Evolutionary conservation across 441 rosid species (phyloP), one percentile per base, ranked within the genome.

Genomic region (Capsella rubella): DNA sequence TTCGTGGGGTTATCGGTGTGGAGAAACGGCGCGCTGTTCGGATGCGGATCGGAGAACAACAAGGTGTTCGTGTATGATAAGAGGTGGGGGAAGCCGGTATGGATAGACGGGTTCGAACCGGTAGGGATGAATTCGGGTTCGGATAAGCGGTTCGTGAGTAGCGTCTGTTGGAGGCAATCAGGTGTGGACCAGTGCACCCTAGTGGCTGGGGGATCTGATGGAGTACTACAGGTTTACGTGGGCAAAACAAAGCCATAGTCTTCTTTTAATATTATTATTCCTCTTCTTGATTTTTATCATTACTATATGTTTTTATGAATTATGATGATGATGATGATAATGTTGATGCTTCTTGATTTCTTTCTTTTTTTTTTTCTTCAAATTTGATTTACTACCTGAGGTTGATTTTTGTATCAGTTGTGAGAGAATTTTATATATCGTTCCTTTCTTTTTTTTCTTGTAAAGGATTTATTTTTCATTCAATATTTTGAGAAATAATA

Each of bases 1-100:
- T 93, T 93, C 46, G 92, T 93, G 8, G 98, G 98, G 76, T 53
- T 93, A 54, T 93, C 98, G 0, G 91, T 85, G 8, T 89, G 93
- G 93, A 83, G 89, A 55, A 80, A 84, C 31, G 96, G 93, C 0
- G 92, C 93, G 11, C 64, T 93, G 64, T 43, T 93, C 8, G 89
- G 92, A 0, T 93, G 98, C 9, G 97, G 98, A 4, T 93, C 98
- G 11, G 97, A 93, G 57, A 84, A 82, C 69, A 89, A 93, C 77
- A 81, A 74, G 75, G 93, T 91, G 66, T 86, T 87, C 34, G 92
- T 93, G 34, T 93, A 93, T 15, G 98, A 93, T 49, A 87, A 39
- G 74, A 81, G 92, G 64, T 91, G 98, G 97, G 83, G 84, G 4
- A 82, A 88, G 43, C 95, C 97, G 61, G 80, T 93, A 25, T 93